Conservation (phyloP, 805 yeast species). For the Zygosaccharomyces gambellarensis region DNA sequence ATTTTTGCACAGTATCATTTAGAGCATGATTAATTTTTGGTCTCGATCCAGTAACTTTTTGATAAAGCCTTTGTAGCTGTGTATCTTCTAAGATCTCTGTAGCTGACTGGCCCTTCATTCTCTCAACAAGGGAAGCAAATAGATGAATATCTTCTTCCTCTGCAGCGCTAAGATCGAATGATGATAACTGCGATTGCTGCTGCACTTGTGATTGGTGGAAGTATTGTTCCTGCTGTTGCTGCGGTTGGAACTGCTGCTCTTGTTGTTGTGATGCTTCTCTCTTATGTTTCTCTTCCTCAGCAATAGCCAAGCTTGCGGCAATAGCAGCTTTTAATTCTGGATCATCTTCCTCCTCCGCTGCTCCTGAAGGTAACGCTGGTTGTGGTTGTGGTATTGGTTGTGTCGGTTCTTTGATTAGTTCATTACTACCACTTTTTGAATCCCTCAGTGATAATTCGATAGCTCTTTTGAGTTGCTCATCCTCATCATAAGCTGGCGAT, state of each 20-base stretch:
- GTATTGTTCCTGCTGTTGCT: slow-evolving; percentile 8
- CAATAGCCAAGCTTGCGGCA: slow-evolving; percentile 80
- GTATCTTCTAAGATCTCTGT: slow-evolving; percentile 36
- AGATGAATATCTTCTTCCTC: slow-evolving; percentile 69
- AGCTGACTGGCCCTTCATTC: slow-evolving; percentile 43
- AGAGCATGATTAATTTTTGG: slow-evolving; percentile 66
- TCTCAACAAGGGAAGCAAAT: slow-evolving; percentile 63
- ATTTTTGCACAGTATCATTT: slow-evolving; percentile 51
- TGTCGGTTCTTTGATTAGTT: slow-evolving; percentile 29
- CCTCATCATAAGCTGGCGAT: slow-evolving; percentile 52
- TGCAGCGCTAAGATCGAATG: slow-evolving; percentile 42
- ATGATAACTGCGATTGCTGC: slow-evolving; percentile 10
- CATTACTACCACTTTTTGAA: slow-evolving; percentile 23
- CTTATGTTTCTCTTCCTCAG: slow-evolving; percentile 40
- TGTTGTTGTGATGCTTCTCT: slow-evolving; percentile 20
- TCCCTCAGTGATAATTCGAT: slow-evolving; percentile 74
- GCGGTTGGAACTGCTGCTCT: slow-evolving; percentile 6
- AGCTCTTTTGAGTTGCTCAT: slow-evolving; percentile 72
- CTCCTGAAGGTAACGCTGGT: not conserved
- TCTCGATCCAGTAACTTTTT: slow-evolving; percentile 53
- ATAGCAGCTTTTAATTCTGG: slow-evolving; percentile 92
- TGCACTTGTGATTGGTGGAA: slow-evolving; percentile 8
- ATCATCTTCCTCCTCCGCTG: slow-evolving; percentile 57
- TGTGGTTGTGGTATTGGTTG: slow-evolving; percentile 7
- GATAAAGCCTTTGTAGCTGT: slow-evolving; percentile 41